These are phyloP conservation scores for Dendrocalamus sinicus DNA, from an alignment of 176 grass and related monocot genomes.

Conservation along the genomic window DNA sequence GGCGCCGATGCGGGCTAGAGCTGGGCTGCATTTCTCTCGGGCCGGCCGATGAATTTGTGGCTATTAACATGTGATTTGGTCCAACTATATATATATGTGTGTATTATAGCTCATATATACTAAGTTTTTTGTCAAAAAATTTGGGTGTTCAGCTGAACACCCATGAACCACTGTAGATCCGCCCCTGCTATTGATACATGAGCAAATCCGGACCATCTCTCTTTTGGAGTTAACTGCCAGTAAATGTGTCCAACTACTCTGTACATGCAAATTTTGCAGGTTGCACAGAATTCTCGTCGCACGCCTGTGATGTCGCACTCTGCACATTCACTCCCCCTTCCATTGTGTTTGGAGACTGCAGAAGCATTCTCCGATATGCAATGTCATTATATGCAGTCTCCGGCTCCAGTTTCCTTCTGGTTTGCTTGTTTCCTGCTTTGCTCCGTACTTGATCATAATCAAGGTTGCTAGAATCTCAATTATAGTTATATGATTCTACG, in stretches of 20 bases:
- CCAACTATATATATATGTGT: too few relatives aligned
- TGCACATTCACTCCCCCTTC: not conserved
- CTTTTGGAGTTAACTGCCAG: not conserved
- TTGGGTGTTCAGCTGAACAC: too few relatives aligned
- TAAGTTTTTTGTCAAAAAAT: too few relatives aligned
- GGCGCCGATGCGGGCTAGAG: too few relatives aligned
- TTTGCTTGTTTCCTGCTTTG: not conserved
- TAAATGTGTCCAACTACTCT: slow-evolving; percentile 7
- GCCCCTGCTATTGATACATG: not conserved
- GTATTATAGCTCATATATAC: too few relatives aligned
- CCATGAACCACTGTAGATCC: too few relatives aligned
- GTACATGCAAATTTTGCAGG: slow-evolving; percentile 25
- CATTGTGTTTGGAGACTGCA: not conserved
- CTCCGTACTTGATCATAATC: not conserved
- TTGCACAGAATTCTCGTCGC: not conserved
- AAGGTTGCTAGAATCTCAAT: too few relatives aligned
- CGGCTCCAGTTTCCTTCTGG: not conserved
- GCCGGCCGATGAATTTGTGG: too few relatives aligned
- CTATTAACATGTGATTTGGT: too few relatives aligned
- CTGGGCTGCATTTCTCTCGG: too few relatives aligned
- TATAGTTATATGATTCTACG: too few relatives aligned
- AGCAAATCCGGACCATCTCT: not conserved
- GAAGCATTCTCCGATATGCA: not conserved
- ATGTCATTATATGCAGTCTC: not conserved
- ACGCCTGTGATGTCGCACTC: not conserved